A percentile compares a stretch with the other conserved stretches of the same genome.
phyloP scores from a whole-genome alignment of 306 rosid genomes.

The Amphicarpaea edgeworthii region DNA sequence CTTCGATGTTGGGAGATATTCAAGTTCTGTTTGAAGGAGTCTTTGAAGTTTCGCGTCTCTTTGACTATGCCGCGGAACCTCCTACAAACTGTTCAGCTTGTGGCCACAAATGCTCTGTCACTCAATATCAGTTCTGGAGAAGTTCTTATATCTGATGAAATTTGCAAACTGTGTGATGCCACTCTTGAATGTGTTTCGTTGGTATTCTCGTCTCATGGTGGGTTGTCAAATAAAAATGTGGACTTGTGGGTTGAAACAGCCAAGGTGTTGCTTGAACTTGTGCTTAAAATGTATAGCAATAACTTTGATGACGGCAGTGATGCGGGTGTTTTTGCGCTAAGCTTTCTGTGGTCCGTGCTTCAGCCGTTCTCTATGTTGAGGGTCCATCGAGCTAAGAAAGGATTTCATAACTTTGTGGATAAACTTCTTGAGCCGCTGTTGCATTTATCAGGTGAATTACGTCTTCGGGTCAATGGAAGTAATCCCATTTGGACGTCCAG shows the following conservation, averaged over 20 bases:
- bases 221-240: conserved; percentile 76
- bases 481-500: conserved; percentile 54
- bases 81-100: conserved; percentile 58
- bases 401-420: conserved; percentile 75
- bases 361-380: conserved; percentile 83
- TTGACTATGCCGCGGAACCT: conserved; percentile 73
- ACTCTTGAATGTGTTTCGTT: conserved; percentile 73
- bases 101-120: conserved; percentile 62
- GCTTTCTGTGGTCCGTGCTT: conserved; percentile 66
- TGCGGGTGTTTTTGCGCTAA: conserved; percentile 59
- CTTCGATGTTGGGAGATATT: conserved; percentile 84
- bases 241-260: conserved; percentile 75
- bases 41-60: conserved; percentile 58
- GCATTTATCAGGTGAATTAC: conserved; percentile 67
- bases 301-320: conserved; percentile 53
- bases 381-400: conserved; percentile 68
- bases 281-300: conserved; percentile 51
- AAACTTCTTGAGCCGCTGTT: conserved; percentile 84
- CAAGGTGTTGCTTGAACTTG: conserved; percentile 63
- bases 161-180: conserved; percentile 55
- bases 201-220: conserved; percentile 80
- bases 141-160: conserved; percentile 47
- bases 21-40: conserved; percentile 79
- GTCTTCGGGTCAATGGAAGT: conserved; percentile 52
- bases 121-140: conserved; percentile 44